Conservation (phyloP, 1,139 yeast species). For the Nakaseomyces bracarensis region DNA sequence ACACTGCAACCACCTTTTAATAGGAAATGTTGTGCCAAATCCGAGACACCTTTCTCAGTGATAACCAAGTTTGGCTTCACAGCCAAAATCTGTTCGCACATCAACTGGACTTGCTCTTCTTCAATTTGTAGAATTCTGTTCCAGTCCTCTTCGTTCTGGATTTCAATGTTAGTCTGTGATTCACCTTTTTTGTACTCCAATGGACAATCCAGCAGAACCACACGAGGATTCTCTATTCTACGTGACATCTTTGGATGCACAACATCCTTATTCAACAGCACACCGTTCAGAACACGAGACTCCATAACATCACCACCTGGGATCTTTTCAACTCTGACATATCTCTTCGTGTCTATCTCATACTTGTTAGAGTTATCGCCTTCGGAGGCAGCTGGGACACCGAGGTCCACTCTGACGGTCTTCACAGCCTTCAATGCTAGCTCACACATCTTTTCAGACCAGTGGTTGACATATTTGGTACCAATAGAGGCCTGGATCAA, state of each 20-base stretch:
- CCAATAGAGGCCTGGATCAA: constrained; percentile 90
- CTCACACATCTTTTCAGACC: constrained; percentile 89
- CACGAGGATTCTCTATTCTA: constrained; percentile 76
- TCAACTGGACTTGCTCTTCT: constrained; percentile 86
- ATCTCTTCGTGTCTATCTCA: constrained; percentile 89
- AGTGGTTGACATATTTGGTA: constrained; percentile 84
- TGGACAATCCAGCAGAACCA: constrained; percentile 88
- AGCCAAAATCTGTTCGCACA: constrained; percentile 79
- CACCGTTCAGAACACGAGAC: constrained; percentile 81
- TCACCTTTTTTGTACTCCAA: constrained; percentile 98
- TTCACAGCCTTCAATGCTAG: constrained; percentile 83
- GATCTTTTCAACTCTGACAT: constrained; percentile 86
- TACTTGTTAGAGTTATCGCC: constrained; percentile 36
- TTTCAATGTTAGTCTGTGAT: constrained; percentile 95
- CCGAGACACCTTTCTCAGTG: constrained; percentile 98
- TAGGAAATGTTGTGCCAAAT: constrained; percentile 92
- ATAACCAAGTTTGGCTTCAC: constrained; percentile 90
- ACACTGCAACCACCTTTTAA: constrained; percentile 91
- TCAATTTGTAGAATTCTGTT: constrained; percentile 89
- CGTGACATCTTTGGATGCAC: constrained; percentile 98
- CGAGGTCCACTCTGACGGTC: constrained; percentile 64
- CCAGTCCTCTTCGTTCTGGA: constrained; percentile 96
- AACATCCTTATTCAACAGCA: constrained; percentile 89
- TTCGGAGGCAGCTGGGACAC: constrained; percentile 36
- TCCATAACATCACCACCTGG: constrained; percentile 97